Percentiles rank a stretch among this genome's conserved stretches.
Conservation (phyloP, 257 asterid species). For the Rhazya stricta region DNA sequence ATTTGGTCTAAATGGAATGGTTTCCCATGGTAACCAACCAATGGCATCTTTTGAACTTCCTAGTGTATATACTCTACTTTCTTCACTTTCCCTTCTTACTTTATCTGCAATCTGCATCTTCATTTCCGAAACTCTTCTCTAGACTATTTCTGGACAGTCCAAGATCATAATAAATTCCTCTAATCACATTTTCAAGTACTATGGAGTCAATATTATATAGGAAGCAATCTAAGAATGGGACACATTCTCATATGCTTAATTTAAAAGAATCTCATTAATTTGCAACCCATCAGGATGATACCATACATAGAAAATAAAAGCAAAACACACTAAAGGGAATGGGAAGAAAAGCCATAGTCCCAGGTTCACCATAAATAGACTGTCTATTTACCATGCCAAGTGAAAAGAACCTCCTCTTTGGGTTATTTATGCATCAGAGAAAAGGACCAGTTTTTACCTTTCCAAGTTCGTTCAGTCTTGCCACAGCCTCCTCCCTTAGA, state of each 20-base stretch:
- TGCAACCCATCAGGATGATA: neutral
- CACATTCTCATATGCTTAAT: neutral
- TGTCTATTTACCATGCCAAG: neutral
- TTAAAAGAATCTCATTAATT: neutral
- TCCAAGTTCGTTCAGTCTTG: slow-evolving; percentile 75
- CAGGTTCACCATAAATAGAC: neutral
- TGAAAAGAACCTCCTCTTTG: neutral
- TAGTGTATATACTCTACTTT: neutral
- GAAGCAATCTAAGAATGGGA: neutral
- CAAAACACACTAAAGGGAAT: neutral
- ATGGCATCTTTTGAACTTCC: neutral
- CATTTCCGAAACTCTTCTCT: neutral
- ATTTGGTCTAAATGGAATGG: too few species aligned
- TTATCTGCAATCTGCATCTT: neutral
- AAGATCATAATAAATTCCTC: neutral
- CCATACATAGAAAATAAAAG: neutral
- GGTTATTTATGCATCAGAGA: slow-evolving; percentile 12
- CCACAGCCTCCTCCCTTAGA: slow-evolving; percentile 73
- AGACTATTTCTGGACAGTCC: neutral
- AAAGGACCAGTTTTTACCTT: slow-evolving; percentile 41
- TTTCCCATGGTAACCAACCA: neutral
- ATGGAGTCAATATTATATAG: neutral
- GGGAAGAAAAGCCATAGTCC: neutral
- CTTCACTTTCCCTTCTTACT: neutral
- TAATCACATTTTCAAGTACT: neutral